Evolutionary conservation across 148 eudicot species (phyloP).

Genomic region (Pharnaceum exiguum): DNA sequence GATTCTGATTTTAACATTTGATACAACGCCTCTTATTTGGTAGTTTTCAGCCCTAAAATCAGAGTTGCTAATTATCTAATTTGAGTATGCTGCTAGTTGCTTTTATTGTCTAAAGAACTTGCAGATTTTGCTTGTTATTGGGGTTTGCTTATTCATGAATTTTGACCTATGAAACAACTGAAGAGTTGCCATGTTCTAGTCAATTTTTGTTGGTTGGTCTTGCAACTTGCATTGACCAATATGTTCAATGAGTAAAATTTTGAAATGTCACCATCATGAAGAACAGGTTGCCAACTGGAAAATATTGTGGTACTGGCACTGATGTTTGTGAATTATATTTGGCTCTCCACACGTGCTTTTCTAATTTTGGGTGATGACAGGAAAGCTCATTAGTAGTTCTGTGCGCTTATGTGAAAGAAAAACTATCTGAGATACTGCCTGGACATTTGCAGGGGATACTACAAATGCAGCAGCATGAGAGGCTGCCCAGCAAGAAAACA

Average conservation of each 20-base stretch:
- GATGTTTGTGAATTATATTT: too few species aligned
- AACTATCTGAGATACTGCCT: background rate
- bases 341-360: too few species aligned
- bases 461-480: slow-evolving; percentile 60
- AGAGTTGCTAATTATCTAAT: too few species aligned
- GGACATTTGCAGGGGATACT: slow-evolving; percentile 47
- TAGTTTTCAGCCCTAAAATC: too few species aligned
- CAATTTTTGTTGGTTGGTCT: background rate
- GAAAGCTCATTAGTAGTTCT: too few species aligned
- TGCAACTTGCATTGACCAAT: slow-evolving; percentile 1
- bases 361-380: too few species aligned
- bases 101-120: background rate
- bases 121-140: background rate
- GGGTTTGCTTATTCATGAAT: background rate
- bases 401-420: background rate
- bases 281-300: too few species aligned
- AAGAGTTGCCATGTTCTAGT: background rate
- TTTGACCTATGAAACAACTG: slow-evolving; percentile 5
- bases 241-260: background rate
- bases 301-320: too few species aligned
- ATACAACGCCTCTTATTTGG: too few species aligned
- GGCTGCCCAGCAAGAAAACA: slow-evolving; percentile 70
- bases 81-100: too few species aligned
- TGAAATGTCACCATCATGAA: too few species aligned
- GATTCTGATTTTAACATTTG: too few species aligned